Percentiles rank a stretch among this genome's conserved stretches.
Evolutionary conservation across 73 alveolate genomes (phyloP).

Genomic region (Stentor coeruleus): DNA sequence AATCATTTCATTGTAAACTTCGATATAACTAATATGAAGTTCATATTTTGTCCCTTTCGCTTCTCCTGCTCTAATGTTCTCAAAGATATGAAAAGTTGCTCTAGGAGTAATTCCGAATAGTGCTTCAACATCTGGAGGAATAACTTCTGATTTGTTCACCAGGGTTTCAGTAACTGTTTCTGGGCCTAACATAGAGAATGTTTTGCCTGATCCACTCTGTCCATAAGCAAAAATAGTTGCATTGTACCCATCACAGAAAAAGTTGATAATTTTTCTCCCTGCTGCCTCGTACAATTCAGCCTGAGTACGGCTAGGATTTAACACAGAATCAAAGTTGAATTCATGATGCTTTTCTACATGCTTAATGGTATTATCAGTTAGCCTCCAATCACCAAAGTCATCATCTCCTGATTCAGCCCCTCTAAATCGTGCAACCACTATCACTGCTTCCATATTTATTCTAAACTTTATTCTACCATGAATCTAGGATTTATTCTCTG

Average conservation of each 20-base stretch:
- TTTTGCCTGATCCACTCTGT: constrained; percentile 29
- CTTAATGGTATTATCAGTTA: neutral
- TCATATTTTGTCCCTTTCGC: constrained; percentile 54
- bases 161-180: constrained; percentile 25
- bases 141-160: neutral
- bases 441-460: constrained; percentile 26
- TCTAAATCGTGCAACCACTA: constrained; percentile 21
- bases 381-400: constrained; percentile 3
- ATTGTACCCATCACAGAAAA: constrained; percentile 23
- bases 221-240: constrained; percentile 29
- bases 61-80: constrained; percentile 62
- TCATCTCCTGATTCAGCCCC: constrained; percentile 28
- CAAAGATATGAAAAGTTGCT: constrained; percentile 83
- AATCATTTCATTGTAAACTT: constrained; percentile 82
- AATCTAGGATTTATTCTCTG: no score
- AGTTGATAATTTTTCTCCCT: neutral
- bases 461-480: no score
- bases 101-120: constrained; percentile 65
- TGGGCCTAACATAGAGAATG: constrained; percentile 29
- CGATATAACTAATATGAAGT: constrained; percentile 64
- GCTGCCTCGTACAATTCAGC: constrained; percentile 15
- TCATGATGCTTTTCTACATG: constrained; percentile 14
- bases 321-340: constrained; percentile 7
- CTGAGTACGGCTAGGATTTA: constrained; percentile 3
- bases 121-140: constrained; percentile 46